These are phyloP conservation scores for Penstemon newberryi DNA, from an alignment of 257 asterid species.

Conservation along the genomic window DNA sequence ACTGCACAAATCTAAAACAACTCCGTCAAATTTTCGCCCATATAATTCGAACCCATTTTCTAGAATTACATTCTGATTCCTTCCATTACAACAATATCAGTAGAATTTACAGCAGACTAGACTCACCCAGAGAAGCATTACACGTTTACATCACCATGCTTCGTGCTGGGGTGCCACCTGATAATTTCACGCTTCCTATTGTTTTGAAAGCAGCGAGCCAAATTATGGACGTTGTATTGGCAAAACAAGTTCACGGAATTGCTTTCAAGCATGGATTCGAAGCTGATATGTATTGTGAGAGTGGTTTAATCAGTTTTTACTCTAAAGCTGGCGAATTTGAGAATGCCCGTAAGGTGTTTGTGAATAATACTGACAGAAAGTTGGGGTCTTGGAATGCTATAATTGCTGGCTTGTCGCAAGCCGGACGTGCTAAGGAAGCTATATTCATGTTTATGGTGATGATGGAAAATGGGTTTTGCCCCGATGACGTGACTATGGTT, in stretches of 20 bases:
- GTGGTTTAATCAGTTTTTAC: slow-evolving; percentile 70
- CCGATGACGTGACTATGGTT: slow-evolving; percentile 86
- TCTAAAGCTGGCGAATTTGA: slow-evolving; percentile 48
- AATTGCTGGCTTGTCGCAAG: slow-evolving; percentile 76
- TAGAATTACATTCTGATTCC: slow-evolving; percentile 43
- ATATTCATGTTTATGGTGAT: slow-evolving; percentile 53
- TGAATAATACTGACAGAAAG: slow-evolving; percentile 51
- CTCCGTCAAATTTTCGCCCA: slow-evolving; percentile 57
- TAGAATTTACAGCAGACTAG: slow-evolving; percentile 55
- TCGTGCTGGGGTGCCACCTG: slow-evolving; percentile 55
- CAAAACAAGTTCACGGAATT: slow-evolving; percentile 52
- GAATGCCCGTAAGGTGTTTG: slow-evolving; percentile 67
- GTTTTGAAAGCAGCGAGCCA: slow-evolving; percentile 57
- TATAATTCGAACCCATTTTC: slow-evolving; percentile 57
- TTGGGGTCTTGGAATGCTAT: slow-evolving; percentile 94
- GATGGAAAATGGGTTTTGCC: slow-evolving; percentile 55
- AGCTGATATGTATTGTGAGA: slow-evolving; percentile 64
- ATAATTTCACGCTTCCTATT: slow-evolving; percentile 69
- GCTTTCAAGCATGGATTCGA: slow-evolving; percentile 55
- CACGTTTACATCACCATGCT: slow-evolving; percentile 58
- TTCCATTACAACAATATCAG: slow-evolving; percentile 78
- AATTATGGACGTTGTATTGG: slow-evolving; percentile 32
- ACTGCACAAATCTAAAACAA: slow-evolving; percentile 42
- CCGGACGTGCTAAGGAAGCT: slow-evolving; percentile 68
- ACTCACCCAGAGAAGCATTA: slow-evolving; percentile 61